phyloP scores from a whole-genome alignment of 2,329 filamentous ascomycete species.

The Clarireedia monteithiana region DNA sequence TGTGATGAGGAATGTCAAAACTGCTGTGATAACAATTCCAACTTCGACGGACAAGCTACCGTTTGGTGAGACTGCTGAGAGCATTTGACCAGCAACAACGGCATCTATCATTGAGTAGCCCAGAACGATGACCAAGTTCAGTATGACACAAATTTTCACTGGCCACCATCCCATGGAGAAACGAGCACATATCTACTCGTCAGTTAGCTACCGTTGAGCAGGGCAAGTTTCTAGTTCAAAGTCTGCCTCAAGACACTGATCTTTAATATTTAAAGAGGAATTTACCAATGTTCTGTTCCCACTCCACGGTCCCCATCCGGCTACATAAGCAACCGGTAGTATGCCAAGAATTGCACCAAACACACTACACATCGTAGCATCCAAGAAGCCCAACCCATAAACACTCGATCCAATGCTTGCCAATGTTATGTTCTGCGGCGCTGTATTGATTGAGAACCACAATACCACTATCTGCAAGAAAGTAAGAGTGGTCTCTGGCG shows the following conservation, averaged over 20 bases:
- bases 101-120: slow-evolving; percentile 57
- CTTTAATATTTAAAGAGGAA: background rate
- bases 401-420: slow-evolving; percentile 54
- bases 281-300: slow-evolving; percentile 53
- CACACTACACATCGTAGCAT: slow-evolving; percentile 47
- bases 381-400: slow-evolving; percentile 49
- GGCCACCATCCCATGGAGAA: slow-evolving; percentile 61
- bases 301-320: slow-evolving; percentile 52
- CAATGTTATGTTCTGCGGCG: slow-evolving; percentile 56
- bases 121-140: slow-evolving; percentile 55
- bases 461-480: slow-evolving; percentile 35
- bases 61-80: slow-evolving; percentile 54
- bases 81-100: slow-evolving; percentile 59
- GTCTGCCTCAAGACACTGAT: background rate
- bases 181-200: slow-evolving; percentile 37
- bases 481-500: slow-evolving; percentile 27
- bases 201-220: background rate
- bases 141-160: slow-evolving; percentile 52
- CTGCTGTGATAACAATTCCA: slow-evolving; percentile 56
- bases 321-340: slow-evolving; percentile 49
- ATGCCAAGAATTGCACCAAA: slow-evolving; percentile 50
- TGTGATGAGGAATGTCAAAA: slow-evolving; percentile 56
- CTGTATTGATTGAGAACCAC: slow-evolving; percentile 56
- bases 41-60: slow-evolving; percentile 55
- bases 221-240: background rate